phyloP scores from a whole-genome alignment of 2,329 filamentous ascomycete genomes.

The Aphanoascus verrucosus region DNA sequence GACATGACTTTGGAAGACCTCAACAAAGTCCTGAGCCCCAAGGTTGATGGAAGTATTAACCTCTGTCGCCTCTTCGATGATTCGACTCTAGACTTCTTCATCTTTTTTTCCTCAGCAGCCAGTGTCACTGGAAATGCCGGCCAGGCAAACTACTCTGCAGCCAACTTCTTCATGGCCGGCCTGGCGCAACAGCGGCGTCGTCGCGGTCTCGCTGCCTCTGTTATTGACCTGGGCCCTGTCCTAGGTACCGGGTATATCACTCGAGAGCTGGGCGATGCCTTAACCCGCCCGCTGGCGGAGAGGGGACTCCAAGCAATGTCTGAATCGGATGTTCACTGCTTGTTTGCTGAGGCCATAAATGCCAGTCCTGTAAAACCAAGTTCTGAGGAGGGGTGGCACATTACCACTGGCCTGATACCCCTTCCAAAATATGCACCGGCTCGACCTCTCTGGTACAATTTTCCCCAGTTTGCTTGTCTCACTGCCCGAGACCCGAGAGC shows the following conservation, averaged over 20 bases:
- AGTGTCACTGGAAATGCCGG: constrained; percentile 26
- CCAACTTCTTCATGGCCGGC: constrained; percentile 36
- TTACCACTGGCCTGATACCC: too few species aligned
- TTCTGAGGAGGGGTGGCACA: too few species aligned
- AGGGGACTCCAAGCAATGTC: too few species aligned
- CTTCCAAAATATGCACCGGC: too few species aligned
- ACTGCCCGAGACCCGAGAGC: too few species aligned
- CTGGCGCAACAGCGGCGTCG: constrained; percentile 19
- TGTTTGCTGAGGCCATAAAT: constrained; percentile 43
- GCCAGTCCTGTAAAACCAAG: too few species aligned
- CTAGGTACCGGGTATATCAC: constrained; percentile 11
- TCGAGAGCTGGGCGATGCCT: constrained; percentile 5
- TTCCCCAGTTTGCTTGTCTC: constrained; percentile 22
- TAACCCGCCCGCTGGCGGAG: too few species aligned
- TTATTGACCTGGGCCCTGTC: constrained; percentile 9
- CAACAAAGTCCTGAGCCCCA: constrained; percentile 27
- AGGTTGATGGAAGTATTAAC: constrained; percentile 25
- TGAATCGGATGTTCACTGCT: constrained; percentile 42
- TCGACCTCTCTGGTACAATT: constrained; percentile 34
- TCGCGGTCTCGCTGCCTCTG: constrained; percentile 10
- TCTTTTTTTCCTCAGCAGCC: constrained; percentile 17
- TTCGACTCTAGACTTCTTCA: constrained; percentile 14
- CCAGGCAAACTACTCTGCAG: constrained; percentile 33
- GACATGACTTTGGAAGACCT: constrained; percentile 26
- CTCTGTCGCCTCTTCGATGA: too few species aligned